Evolutionary conservation across 345 rosid species (phyloP), one percentile per base, ranked within the genome.

Genomic region (Hevea brasiliensis): DNA sequence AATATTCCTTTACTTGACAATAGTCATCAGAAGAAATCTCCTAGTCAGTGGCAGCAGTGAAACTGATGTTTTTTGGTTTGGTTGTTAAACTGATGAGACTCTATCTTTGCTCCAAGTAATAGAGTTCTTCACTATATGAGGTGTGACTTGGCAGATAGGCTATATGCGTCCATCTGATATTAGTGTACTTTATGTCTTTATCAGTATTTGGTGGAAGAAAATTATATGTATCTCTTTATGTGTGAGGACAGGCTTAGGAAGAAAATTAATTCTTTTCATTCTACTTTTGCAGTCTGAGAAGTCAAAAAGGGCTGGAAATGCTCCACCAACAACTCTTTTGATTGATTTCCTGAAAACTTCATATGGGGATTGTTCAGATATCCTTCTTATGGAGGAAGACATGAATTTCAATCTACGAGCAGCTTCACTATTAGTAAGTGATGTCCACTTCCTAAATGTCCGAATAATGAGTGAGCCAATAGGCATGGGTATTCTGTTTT

Each of bases 371-470:
- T 70, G 82, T 45, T 76, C 81, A 51, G 86, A 92, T 56, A 77
- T 90, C 76, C 86, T 92, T 55, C 79, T 90, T 71, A 75, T 94
- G 61, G 97, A 92, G 71, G 90, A 86, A 74, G 89, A 88, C 76
- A 88, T 92, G 97, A 90, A 90, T 82, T 92, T 94, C 80, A 90
- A 94, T 84, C 84, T 85, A 61, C 81, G 95, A 73, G 91, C 98
- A 71, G 91, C 95, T 80, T 90, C 97, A 51, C 71, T 94, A 70
- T 81, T 81, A 21, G 97, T 92, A 84, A 73, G 90, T 83, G 47
- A 69, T 73, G 5, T 21, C 9, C 9, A 11, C 42, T 58, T 29
- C 47, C 14, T 47, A 20, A 20, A 11, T 40, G 44, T 4, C 61
- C 55, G 48, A 59, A 24, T 37, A 6, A 37, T 41, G 64, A 26